These are phyloP conservation scores for Eutypa lata DNA, from an alignment of 2,329 filamentous ascomycete species.

Conservation along the genomic window DNA sequence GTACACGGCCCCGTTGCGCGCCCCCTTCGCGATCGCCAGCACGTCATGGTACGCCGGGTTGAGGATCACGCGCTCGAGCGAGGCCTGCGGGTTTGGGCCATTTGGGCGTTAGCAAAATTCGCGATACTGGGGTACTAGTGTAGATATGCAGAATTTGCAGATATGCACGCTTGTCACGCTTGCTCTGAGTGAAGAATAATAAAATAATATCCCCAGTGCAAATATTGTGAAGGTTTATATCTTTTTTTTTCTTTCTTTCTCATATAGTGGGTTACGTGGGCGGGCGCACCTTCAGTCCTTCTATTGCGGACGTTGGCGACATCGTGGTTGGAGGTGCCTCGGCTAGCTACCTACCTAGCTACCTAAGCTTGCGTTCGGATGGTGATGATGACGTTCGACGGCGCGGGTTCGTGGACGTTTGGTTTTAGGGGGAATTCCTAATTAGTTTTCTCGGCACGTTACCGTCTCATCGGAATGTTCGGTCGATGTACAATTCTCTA, in stretches of 20 bases:
- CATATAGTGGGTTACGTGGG: no score
- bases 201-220: no score
- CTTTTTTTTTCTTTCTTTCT: no score
- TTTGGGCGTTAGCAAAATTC: no score
- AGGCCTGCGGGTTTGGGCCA: slow-evolving; percentile 44
- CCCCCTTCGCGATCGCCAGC: slow-evolving; percentile 83
- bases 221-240: no score
- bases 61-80: slow-evolving; percentile 72
- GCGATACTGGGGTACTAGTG: background rate
- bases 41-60: slow-evolving; percentile 83
- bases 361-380: background rate
- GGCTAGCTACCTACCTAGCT: background rate
- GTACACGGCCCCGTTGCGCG: slow-evolving; percentile 96
- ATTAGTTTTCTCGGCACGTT: background rate
- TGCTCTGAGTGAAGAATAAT: no score
- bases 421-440: background rate
- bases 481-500: no score
- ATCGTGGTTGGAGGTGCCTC: background rate
- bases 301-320: background rate
- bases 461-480: background rate
- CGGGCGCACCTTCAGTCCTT: slow-evolving; percentile 5
- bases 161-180: no score
- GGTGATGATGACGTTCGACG: background rate
- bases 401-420: background rate
- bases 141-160: no score